Evolutionary conservation across 1,284 basidiomycete genomes (phyloP).

Genomic region (Marasmius oreades): DNA sequence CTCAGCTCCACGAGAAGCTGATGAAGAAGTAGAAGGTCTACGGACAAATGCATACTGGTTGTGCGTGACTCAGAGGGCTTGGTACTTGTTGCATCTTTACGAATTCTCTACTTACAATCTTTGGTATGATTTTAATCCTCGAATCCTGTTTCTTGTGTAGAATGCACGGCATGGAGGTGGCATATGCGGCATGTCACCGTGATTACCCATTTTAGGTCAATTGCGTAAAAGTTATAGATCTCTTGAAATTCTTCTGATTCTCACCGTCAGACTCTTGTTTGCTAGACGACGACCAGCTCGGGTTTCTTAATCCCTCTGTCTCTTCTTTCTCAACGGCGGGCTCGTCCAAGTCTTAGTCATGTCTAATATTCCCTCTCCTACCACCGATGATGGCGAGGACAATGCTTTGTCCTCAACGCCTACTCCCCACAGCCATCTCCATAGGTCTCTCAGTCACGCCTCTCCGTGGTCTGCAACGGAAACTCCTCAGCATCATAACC

Average conservation of each 20-base stretch:
- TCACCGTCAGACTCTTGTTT: conserved; percentile 3
- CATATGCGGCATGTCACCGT: too few relatives aligned
- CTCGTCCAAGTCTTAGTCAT: conserved; percentile 22
- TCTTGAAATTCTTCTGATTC: too few relatives aligned
- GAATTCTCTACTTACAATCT: background rate
- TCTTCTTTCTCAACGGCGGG: conserved; percentile 11
- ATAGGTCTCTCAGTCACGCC: conserved; percentile 46
- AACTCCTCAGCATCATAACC: conserved; percentile 59
- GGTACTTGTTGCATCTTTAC: too few relatives aligned
- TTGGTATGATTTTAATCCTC: background rate
- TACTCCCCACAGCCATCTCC: conserved; percentile 38
- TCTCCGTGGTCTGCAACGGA: conserved; percentile 55
- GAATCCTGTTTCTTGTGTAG: background rate
- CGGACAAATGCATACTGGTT: background rate
- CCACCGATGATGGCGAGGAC: conserved; percentile 28
- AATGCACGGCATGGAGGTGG: too few relatives aligned
- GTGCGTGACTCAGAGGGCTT: too few relatives aligned
- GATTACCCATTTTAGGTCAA: too few relatives aligned
- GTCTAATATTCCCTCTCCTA: conserved; percentile 26
- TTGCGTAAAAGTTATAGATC: too few relatives aligned
- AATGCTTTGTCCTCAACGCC: conserved; percentile 33
- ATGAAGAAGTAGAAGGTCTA: conserved; percentile 38
- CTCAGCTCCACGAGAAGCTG: conserved; percentile 70
- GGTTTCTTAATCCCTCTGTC: background rate
- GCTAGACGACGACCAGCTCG: conserved; percentile 12